Conservation (phyloP, 2,329 filamentous ascomycete species). For the Ophiobolus disseminans region DNA sequence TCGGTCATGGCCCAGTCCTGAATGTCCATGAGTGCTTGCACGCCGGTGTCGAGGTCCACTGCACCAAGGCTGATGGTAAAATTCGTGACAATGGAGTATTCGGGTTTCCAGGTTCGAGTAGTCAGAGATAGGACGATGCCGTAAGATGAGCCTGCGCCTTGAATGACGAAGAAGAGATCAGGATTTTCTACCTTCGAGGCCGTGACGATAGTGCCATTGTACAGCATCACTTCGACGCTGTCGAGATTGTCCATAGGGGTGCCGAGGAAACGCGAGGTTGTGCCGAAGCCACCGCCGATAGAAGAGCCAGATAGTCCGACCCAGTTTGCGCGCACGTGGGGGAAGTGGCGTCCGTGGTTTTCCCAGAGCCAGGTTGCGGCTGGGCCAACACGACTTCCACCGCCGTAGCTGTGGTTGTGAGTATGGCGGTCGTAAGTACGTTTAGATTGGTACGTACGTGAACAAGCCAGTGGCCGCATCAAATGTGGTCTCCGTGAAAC, state of each 20-base stretch:
- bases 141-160: conserved; percentile 25
- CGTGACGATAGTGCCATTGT: conserved; percentile 24
- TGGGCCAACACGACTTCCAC: conserved; percentile 21
- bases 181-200: conserved; percentile 23
- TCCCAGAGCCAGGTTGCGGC: conserved; percentile 23
- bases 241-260: conserved; percentile 23
- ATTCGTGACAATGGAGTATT: conserved; percentile 15
- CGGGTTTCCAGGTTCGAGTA: conserved; percentile 20
- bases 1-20: conserved; percentile 23
- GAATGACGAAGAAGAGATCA: conserved; percentile 33
- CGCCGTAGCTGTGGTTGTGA: conserved; percentile 17
- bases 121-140: conserved; percentile 22
- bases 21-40: conserved; percentile 16
- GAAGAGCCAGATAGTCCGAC: conserved; percentile 22
- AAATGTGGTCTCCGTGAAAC: conserved; percentile 16
- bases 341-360: conserved; percentile 24
- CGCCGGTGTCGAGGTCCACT: conserved; percentile 17
- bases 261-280: conserved; percentile 23
- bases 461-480: conserved; percentile 14
- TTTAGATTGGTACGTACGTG: conserved; percentile 8
- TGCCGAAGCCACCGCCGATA: conserved; percentile 23
- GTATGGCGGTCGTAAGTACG: neutral
- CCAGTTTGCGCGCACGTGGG: conserved; percentile 22
- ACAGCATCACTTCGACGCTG: conserved; percentile 19
- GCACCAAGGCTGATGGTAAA: conserved; percentile 21